Evolutionary conservation across 2,329 filamentous ascomycete genomes (phyloP).

Genomic region (Fusarium verticillioides): DNA sequence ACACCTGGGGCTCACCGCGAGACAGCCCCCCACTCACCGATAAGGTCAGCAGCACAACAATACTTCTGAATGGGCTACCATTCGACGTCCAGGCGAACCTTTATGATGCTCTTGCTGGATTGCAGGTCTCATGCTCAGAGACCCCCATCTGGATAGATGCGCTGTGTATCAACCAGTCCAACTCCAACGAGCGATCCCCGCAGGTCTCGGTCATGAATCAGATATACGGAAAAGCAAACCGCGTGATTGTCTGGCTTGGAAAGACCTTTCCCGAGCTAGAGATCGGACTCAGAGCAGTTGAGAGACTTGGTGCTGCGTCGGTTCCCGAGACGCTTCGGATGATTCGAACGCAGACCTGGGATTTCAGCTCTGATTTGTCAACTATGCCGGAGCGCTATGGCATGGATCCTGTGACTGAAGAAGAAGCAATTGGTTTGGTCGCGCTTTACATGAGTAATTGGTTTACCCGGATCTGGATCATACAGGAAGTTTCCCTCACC

Average conservation of each 20-base stretch:
- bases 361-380: background rate
- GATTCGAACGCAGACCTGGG: background rate
- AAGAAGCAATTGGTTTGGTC: background rate
- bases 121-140: background rate
- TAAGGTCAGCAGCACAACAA: rapidly evolving
- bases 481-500: background rate
- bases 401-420: background rate
- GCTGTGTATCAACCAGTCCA: conserved; percentile 5
- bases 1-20: conserved; percentile 6
- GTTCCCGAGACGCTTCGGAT: background rate
- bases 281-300: background rate
- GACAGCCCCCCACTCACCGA: background rate
- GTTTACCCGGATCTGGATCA: background rate
- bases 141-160: conserved; percentile 7
- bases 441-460: background rate
- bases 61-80: background rate
- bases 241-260: conserved; percentile 9
- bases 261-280: background rate
- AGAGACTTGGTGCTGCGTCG: background rate
- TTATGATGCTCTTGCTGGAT: background rate
- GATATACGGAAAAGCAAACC: background rate
- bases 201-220: background rate
- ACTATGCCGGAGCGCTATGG: background rate
- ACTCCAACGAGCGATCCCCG: background rate
- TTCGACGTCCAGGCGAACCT: background rate